A percentile compares a stretch with the other conserved stretches of the same genome.
Conservation (phyloP, 352 stramenopile species). For the Globisporangium rhizosaccharum region DNA sequence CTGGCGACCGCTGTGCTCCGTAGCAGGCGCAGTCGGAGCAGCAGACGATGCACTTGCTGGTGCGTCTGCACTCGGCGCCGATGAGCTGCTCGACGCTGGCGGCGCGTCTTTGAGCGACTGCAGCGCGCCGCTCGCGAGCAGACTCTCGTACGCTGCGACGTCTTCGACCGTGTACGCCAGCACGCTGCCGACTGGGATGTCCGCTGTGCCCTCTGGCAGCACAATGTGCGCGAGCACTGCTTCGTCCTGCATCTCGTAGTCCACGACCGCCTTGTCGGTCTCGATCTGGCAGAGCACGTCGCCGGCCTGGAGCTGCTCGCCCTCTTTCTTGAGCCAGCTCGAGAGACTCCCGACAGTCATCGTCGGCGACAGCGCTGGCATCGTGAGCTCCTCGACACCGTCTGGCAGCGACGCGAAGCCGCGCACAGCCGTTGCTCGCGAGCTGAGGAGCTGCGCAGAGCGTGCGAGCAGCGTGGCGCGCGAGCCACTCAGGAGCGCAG, state of each 20-base stretch:
- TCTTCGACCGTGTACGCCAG: constrained; percentile 96
- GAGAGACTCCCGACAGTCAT: constrained; percentile 95
- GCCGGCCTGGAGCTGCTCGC: constrained; percentile 85
- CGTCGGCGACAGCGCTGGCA: constrained; percentile 96
- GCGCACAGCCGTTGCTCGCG: constrained; percentile 2
- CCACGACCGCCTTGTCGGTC: constrained; percentile 98
- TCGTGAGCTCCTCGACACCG: constrained; percentile 67
- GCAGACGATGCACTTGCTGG: constrained; percentile 6
- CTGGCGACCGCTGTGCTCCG: constrained; percentile 26
- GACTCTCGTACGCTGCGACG: constrained; percentile 58
- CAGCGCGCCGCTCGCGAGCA: constrained; percentile 56
- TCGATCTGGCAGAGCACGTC: constrained; percentile 96
- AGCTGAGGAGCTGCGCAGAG: constrained; percentile 11
- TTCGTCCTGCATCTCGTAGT: constrained; percentile 99
- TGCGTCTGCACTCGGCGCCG: neutral
- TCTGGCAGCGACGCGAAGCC: constrained; percentile 63
- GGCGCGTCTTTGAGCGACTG: constrained; percentile 30
- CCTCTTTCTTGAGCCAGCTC: constrained; percentile 91
- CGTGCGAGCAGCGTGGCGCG: constrained; percentile 10
- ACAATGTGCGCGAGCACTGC: constrained; percentile 93
- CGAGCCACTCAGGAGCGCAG: constrained; percentile 10
- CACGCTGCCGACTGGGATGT: constrained; percentile 89
- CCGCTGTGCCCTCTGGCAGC: constrained; percentile 70
- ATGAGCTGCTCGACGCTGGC: constrained; percentile 7
- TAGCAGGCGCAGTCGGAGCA: constrained; percentile 9